phyloP scores from a whole-genome alignment of 768 basidiomycete genomes.

The Suillus occidentalis region DNA sequence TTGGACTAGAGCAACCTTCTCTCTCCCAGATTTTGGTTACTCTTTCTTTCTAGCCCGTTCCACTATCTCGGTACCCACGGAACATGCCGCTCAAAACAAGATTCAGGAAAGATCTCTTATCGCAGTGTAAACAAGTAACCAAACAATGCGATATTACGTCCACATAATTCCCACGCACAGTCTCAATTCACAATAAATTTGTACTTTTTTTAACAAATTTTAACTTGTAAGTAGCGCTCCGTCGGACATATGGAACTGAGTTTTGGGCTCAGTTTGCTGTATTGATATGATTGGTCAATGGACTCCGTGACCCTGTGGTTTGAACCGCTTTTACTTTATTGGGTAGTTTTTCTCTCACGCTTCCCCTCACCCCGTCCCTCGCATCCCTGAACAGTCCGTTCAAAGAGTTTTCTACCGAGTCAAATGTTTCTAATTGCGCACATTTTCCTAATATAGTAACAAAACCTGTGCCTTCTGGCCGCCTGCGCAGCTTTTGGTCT shows the following conservation, averaged over 20 bases:
- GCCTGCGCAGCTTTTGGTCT: slow-evolving; percentile 13
- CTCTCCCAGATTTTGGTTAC: slow-evolving; percentile 39
- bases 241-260: slow-evolving; percentile 17
- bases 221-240: slow-evolving; percentile 1
- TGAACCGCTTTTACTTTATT: neutral
- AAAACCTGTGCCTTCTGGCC: neutral
- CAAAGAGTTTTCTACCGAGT: neutral
- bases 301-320: neutral
- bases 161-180: slow-evolving; percentile 34
- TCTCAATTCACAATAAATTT: slow-evolving; percentile 1
- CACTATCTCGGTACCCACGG: slow-evolving; percentile 31
- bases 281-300: neutral
- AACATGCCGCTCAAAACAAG: slow-evolving; percentile 30
- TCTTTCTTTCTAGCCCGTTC: slow-evolving; percentile 36
- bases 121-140: slow-evolving; percentile 12
- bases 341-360: slow-evolving; percentile 2
- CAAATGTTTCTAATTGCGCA: neutral
- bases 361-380: slow-evolving; percentile 10
- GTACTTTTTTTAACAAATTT: neutral
- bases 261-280: slow-evolving; percentile 10
- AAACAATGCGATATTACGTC: slow-evolving; percentile 30
- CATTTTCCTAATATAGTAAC: too few relatives aligned
- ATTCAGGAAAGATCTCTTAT: slow-evolving; percentile 27
- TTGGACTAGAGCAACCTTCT: slow-evolving; percentile 23
- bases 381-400: neutral